These are phyloP conservation scores for Thinopyrum elongatum DNA, from an alignment of 176 grass and related monocot genomes.

Conservation along the genomic window DNA sequence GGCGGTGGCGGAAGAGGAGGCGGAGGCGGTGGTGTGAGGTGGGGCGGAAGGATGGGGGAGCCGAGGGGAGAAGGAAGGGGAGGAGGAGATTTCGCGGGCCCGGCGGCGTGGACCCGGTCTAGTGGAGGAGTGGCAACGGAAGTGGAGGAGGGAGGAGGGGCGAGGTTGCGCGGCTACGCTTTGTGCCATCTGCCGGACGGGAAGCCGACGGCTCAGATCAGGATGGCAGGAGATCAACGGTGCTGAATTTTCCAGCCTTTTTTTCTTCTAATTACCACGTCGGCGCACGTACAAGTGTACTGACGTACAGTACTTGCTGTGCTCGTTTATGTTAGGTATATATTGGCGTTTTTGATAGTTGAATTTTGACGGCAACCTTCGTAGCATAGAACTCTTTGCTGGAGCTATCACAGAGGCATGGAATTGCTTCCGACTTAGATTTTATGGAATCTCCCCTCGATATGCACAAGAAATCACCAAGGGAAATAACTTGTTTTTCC, in stretches of 20 bases:
- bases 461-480: too few species aligned
- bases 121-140: background rate
- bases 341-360: too few species aligned
- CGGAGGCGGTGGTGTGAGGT: background rate
- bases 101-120: conserved; percentile 6
- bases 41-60: background rate
- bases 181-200: background rate
- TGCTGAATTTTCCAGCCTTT: background rate
- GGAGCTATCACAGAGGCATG: too few species aligned
- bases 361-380: too few species aligned
- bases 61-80: background rate
- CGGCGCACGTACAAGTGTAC: background rate
- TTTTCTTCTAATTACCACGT: background rate
- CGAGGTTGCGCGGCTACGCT: background rate
- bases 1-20: background rate
- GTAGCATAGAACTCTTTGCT: too few species aligned
- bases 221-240: background rate
- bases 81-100: conserved; percentile 48
- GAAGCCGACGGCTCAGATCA: conserved; percentile 1
- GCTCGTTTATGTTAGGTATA: too few species aligned
- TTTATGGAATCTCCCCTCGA: too few species aligned
- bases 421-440: too few species aligned
- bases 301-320: too few species aligned
- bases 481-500: too few species aligned
- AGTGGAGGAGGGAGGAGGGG: background rate